Evolutionary conservation across 129 eudicot species (phyloP), one percentile per base, ranked within the genome.

Genomic region (Arctium lappa): DNA sequence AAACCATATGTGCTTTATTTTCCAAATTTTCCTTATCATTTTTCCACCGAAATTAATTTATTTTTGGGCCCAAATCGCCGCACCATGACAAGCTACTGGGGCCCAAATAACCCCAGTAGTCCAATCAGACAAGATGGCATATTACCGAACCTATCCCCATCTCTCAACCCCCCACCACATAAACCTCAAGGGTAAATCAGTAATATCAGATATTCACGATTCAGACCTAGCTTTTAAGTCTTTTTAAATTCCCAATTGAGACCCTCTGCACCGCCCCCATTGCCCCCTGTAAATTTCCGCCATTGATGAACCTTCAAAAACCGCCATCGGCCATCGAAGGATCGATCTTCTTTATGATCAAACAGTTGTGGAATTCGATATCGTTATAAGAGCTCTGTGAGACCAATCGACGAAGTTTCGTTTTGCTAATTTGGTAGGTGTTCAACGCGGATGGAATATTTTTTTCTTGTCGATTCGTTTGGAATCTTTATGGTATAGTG

Each of bases 21-120:
- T 60, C 66, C 66, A 56, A 56, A 4, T 0, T 56, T 40, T 39
- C 75, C 66, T 27, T 0, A 66, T 73, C 71, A 73, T 73, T 63
- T 82, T 79, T 53, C 84, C 87, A 84, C 87, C 87, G 84, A 84
- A 16, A 12, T 42, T 46, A 32, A 73, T 71, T 22, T 8, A 13
- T 6, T 8, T 22, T n/a, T 73, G 87, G 84, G 87, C 77, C 84
- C 80, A 84, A 84, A 73, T 9, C 65, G 70, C 72, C 87, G 68
- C 34, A 34, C 33, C n/a, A 66, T 62, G 76, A 84, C 87, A 79
- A 72, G 68, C 10, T 15, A 62, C 31, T 0, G 84, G 84, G 84
- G 56, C 84, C 87, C 80, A 84, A 44, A 22, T 6, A 30, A 68
- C 38, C 2, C 30, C 29, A 48, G 36, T 8, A 48, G 86, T 84